Percentiles rank a stretch among this genome's conserved stretches.
phyloP scores from a whole-genome alignment of 805 yeast species.

The Spathaspora passalidarum region DNA sequence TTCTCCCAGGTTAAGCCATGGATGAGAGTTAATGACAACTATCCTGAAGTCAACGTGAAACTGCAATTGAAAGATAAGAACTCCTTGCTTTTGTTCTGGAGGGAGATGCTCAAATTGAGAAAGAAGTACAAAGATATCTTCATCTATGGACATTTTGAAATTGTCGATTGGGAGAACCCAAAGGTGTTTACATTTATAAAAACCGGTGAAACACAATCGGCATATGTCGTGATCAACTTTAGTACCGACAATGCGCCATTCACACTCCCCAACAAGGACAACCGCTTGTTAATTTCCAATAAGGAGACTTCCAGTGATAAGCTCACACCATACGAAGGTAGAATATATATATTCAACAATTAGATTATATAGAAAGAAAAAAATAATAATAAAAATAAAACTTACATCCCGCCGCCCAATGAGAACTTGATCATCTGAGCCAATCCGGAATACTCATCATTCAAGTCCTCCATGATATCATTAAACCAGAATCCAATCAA shows the following conservation, averaged over 20 bases:
- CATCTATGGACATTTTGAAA: conserved; percentile 45
- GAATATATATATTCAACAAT: conserved; percentile 28
- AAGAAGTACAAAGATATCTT: conserved; percentile 42
- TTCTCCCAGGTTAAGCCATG: conserved; percentile 50
- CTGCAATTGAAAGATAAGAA: conserved; percentile 43
- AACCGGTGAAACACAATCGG: conserved; percentile 19
- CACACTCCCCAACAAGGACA: conserved; percentile 22
- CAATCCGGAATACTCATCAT: conserved; percentile 21
- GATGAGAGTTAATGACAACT: conserved; percentile 52
- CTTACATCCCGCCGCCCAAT: neutral
- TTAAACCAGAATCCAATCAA: conserved; percentile 78
- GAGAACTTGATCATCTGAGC: neutral
- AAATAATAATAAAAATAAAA: neutral
- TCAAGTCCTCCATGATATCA: conserved; percentile 32
- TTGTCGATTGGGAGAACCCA: conserved; percentile 42
- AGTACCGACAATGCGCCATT: conserved; percentile 27
- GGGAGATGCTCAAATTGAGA: conserved; percentile 40
- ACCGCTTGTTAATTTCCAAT: conserved; percentile 21
- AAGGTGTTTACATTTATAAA: conserved; percentile 43
- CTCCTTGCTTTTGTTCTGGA: conserved; percentile 47
- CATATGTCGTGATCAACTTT: conserved; percentile 44
- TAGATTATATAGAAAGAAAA: neutral
- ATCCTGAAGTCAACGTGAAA: conserved; percentile 46
- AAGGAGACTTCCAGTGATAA: conserved; percentile 16
- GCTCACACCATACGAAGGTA: conserved; percentile 45